These are phyloP conservation scores for Rhinocladiella mackenziei DNA, from an alignment of 2,329 filamentous ascomycete species.

Conservation along the genomic window DNA sequence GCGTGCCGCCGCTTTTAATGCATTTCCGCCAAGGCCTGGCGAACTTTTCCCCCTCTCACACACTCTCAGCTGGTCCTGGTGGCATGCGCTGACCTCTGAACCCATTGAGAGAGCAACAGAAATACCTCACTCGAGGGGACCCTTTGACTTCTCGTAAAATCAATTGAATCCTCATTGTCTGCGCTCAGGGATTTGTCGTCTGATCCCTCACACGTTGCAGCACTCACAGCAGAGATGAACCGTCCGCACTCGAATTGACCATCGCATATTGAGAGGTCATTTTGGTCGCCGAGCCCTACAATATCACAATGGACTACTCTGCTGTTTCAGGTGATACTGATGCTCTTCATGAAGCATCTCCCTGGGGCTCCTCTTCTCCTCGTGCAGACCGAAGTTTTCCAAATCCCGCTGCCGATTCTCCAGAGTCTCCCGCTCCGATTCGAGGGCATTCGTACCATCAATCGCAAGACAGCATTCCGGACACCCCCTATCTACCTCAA, in stretches of 20 bases:
- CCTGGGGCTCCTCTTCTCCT: conserved; percentile 60
- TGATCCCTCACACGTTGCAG: too few relatives aligned
- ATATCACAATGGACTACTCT: conserved; percentile 61
- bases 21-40: too few relatives aligned
- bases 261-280: neutral
- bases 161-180: neutral
- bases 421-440: conserved; percentile 41
- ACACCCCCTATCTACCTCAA: conserved; percentile 33
- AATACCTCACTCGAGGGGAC: too few relatives aligned
- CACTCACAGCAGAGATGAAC: too few relatives aligned
- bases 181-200: neutral
- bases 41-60: too few relatives aligned
- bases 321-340: conserved; percentile 55
- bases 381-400: conserved; percentile 45
- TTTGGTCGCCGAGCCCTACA: neutral
- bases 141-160: neutral
- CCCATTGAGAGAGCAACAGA: too few relatives aligned
- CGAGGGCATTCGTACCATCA: conserved; percentile 29
- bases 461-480: conserved; percentile 27
- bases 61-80: too few relatives aligned
- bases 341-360: conserved; percentile 55
- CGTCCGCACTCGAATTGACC: neutral
- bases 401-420: conserved; percentile 35
- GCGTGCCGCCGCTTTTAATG: too few relatives aligned
- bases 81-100: too few relatives aligned